A percentile compares a stretch with the other conserved stretches of the same genome.
These are phyloP conservation scores for Colletotrichum cereale DNA, from an alignment of 2,329 filamentous ascomycete genomes.

Conservation along the genomic window DNA sequence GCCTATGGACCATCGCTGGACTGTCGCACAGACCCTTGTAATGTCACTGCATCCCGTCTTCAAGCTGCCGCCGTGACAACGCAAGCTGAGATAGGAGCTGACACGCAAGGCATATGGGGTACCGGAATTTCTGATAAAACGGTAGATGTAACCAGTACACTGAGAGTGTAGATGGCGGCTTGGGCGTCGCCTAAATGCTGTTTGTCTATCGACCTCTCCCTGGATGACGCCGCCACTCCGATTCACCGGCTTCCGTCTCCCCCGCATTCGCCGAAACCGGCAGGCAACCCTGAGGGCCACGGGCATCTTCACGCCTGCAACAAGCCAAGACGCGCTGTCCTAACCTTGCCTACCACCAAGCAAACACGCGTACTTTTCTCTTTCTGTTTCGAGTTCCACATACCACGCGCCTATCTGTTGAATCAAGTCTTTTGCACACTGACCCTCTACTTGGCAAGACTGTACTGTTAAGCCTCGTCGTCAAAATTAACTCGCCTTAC, in stretches of 20 bases:
- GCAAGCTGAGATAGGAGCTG: neutral
- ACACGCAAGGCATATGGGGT: neutral
- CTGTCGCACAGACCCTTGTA: neutral
- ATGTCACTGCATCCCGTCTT: neutral
- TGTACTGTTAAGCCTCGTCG: neutral
- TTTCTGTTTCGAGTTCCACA: neutral
- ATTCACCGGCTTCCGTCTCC: neutral
- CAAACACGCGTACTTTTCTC: neutral
- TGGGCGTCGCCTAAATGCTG: neutral
- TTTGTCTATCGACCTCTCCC: neutral
- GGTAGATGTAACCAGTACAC: neutral
- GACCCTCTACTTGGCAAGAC: neutral
- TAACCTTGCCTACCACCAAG: neutral
- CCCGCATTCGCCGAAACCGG: slow-evolving; percentile 11
- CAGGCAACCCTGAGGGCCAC: neutral
- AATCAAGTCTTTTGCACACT: neutral
- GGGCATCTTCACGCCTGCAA: neutral
- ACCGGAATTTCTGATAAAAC: neutral
- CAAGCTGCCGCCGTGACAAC: neutral
- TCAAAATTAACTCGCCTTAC: slow-evolving; percentile 25
- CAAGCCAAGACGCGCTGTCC: neutral
- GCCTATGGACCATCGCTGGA: neutral
- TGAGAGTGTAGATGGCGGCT: neutral
- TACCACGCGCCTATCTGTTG: neutral
- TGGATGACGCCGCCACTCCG: neutral